Evolutionary conservation across 192 early-diverging fungal species (phyloP).

Genomic region (Backusella liffmaniae): DNA sequence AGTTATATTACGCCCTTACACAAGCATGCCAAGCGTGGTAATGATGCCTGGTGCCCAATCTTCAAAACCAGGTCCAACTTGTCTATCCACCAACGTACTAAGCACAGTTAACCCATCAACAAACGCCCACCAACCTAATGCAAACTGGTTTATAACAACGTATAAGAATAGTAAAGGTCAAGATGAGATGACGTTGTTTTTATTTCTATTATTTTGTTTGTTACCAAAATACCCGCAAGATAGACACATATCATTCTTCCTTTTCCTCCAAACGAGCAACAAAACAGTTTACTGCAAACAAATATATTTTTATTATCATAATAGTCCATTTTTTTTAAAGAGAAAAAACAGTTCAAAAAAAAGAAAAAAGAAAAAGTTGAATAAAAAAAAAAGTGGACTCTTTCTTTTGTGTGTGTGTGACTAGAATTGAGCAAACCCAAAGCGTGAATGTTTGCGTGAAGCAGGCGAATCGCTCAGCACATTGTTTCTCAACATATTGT

Average conservation of each 20-base stretch:
- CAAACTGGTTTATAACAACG: constrained; percentile 16
- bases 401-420: not conserved
- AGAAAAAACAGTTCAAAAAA: too few relatives aligned
- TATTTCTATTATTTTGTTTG: not conserved
- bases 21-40: constrained; percentile 19
- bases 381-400: not conserved
- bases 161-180: not conserved
- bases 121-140: constrained; percentile 27
- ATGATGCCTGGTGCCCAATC: constrained; percentile 27
- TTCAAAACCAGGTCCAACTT: constrained; percentile 18
- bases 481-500: constrained; percentile 19
- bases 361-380: not conserved
- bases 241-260: constrained; percentile 20
- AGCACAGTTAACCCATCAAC: constrained; percentile 16
- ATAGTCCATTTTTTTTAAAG: not conserved
- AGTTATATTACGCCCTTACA: not conserved
- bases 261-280: constrained; percentile 18
- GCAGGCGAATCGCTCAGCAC: constrained; percentile 18
- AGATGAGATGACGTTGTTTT: not conserved
- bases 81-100: not conserved
- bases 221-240: constrained; percentile 24
- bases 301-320: constrained; percentile 14
- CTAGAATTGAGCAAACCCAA: constrained; percentile 35
- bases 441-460: constrained; percentile 26
- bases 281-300: constrained; percentile 12